Percentiles rank a stretch among this genome's conserved stretches.
phyloP scores from a whole-genome alignment of 2,329 filamentous ascomycete genomes.

The Monilinia aucupariae region DNA sequence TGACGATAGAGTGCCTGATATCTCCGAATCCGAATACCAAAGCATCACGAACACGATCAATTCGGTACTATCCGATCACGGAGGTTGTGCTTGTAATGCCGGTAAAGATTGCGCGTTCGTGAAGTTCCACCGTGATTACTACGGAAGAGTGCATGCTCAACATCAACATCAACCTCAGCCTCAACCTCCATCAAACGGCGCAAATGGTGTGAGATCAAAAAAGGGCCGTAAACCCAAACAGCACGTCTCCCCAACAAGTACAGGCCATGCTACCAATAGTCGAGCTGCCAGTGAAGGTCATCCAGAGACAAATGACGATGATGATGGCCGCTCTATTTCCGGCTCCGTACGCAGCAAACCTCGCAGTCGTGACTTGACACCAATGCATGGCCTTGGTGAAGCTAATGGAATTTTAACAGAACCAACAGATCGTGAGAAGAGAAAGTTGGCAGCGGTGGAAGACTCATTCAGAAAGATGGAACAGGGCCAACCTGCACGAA shows the following conservation, averaged over 20 bases:
- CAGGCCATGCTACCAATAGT: constrained; percentile 57
- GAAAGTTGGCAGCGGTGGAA: constrained; percentile 61
- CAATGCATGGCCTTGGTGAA: constrained; percentile 47
- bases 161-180: constrained; percentile 39
- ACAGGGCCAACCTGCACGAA: constrained; percentile 52
- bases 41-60: constrained; percentile 60
- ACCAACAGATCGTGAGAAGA: constrained; percentile 60
- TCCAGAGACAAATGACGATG: constrained; percentile 49
- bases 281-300: constrained; percentile 59
- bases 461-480: constrained; percentile 59
- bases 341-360: constrained; percentile 57
- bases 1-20: constrained; percentile 43
- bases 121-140: constrained; percentile 56
- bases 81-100: constrained; percentile 69
- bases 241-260: constrained; percentile 57
- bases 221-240: constrained; percentile 46
- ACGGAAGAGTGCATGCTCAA: constrained; percentile 45
- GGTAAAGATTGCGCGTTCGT: constrained; percentile 58
- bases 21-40: constrained; percentile 53
- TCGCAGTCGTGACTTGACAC: constrained; percentile 60
- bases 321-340: constrained; percentile 46
- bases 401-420: constrained; percentile 49
- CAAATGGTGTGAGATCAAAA: constrained; percentile 34
- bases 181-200: constrained; percentile 22
- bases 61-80: constrained; percentile 68